phyloP scores from a whole-genome alignment of 2,329 filamentous ascomycete genomes.

The Pseudocercospora vitis region DNA sequence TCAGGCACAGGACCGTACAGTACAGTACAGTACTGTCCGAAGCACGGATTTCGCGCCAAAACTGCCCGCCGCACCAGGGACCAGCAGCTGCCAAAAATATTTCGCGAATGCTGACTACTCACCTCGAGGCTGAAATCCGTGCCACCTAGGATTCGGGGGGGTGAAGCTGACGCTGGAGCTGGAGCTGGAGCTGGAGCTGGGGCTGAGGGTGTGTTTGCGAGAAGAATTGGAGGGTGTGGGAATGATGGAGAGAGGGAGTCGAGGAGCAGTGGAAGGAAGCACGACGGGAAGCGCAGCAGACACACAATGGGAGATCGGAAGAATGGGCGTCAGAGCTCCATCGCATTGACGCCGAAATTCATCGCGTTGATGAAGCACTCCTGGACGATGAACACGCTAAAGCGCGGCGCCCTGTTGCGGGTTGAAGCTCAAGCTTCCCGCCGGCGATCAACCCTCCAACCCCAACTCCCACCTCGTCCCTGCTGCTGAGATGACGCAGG shows the following conservation, averaged over 20 bases:
- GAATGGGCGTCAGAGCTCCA: slow-evolving; percentile 4
- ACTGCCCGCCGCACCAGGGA: slow-evolving; percentile 10
- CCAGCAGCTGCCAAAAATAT: slow-evolving; percentile 2
- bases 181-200: background rate
- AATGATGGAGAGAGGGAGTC: background rate
- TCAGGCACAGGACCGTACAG: background rate
- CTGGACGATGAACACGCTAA: slow-evolving; percentile 12
- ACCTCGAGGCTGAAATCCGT: slow-evolving; percentile 13
- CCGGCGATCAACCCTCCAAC: slow-evolving; percentile 18
- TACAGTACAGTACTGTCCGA: background rate
- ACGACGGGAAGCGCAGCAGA: background rate
- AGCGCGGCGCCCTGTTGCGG: slow-evolving; percentile 9
- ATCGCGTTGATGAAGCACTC: slow-evolving; percentile 17
- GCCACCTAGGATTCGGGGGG: background rate
- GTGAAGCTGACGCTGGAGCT: slow-evolving; percentile 2
- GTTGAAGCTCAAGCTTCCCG: slow-evolving; percentile 20
- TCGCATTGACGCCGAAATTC: slow-evolving; percentile 7
- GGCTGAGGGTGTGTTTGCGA: slow-evolving; percentile 9
- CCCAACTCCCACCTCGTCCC: slow-evolving; percentile 8
- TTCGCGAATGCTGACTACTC: slow-evolving; percentile 14
- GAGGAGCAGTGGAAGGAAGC: no score
- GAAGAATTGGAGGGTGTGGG: slow-evolving; percentile 1
- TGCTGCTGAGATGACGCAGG: slow-evolving; percentile 12
- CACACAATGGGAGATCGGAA: slow-evolving; percentile 12
- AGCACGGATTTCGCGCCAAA: slow-evolving; percentile 1